Percentiles rank a stretch among this genome's conserved stretches.
Conservation (phyloP, 345 rosid genomes). For the Pistacia vera region DNA sequence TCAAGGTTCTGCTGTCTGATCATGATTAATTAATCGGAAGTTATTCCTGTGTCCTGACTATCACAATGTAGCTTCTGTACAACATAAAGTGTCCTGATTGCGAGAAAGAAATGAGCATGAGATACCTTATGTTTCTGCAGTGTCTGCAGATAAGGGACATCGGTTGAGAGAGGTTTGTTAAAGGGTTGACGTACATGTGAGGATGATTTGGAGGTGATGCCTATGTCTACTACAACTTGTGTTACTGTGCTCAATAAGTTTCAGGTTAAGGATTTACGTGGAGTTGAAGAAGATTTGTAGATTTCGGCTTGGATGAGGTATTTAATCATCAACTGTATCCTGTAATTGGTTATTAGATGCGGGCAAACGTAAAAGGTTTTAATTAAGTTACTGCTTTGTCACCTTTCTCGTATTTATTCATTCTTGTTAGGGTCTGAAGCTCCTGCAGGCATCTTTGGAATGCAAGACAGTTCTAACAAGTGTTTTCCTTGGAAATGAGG, state of each 20-base stretch:
- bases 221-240: constrained; percentile 3
- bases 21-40: background rate
- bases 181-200: constrained; percentile 28
- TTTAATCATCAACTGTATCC: background rate
- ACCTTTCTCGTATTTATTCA: background rate
- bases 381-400: too few relatives aligned
- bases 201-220: constrained; percentile 35
- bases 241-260: constrained; percentile 22
- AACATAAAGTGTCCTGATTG: background rate
- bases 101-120: background rate
- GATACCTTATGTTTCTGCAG: too few relatives aligned
- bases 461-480: constrained; percentile 31
- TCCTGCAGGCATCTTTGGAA: constrained; percentile 24
- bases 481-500: constrained; percentile 5
- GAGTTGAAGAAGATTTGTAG: constrained; percentile 11
- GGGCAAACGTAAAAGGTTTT: too few relatives aligned
- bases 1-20: background rate
- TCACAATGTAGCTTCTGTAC: background rate
- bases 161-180: constrained; percentile 21
- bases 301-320: constrained; percentile 24
- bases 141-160: background rate
- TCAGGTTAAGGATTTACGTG: constrained; percentile 9
- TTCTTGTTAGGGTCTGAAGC: constrained; percentile 3
- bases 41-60: background rate
- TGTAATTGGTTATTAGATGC: too few relatives aligned